phyloP scores from a whole-genome alignment of 768 basidiomycete genomes.

The Udeniomyces megalosporus region DNA sequence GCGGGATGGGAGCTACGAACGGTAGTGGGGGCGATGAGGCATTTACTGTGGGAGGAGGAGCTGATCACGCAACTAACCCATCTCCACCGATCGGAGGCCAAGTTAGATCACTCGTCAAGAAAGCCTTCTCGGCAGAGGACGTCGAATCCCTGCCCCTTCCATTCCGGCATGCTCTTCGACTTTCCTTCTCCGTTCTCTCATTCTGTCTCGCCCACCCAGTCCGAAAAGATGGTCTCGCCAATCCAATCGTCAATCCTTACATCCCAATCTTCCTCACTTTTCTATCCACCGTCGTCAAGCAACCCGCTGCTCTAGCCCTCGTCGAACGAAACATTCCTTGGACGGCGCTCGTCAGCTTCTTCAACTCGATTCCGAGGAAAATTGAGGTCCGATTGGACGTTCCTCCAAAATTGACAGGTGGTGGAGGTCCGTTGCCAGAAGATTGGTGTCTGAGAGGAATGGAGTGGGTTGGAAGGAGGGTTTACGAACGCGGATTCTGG shows the following conservation, averaged over 20 bases:
- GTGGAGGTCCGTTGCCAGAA: constrained; percentile 54
- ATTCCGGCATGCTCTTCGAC: constrained; percentile 57
- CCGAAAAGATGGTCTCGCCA: constrained; percentile 31
- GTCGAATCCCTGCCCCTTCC: constrained; percentile 37
- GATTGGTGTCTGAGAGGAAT: constrained; percentile 93
- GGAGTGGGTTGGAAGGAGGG: constrained; percentile 82
- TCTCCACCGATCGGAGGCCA: not conserved
- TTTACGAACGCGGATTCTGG: constrained; percentile 93
- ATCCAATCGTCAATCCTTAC: constrained; percentile 60
- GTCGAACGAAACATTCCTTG: constrained; percentile 73
- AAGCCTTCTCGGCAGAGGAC: constrained; percentile 1
- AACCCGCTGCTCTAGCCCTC: constrained; percentile 42
- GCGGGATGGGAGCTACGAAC: not conserved
- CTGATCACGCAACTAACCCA: no score
- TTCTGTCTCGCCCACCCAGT: constrained; percentile 47
- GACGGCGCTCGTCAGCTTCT: constrained; percentile 51
- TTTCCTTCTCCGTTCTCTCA: constrained; percentile 62
- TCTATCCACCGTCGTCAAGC: constrained; percentile 56
- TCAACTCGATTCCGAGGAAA: constrained; percentile 42
- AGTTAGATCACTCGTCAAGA: constrained; percentile 18
- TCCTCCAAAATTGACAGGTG: constrained; percentile 46
- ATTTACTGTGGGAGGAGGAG: no score
- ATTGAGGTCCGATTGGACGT: constrained; percentile 24
- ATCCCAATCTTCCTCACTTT: constrained; percentile 75
- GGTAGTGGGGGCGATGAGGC: no score